Percentiles rank a stretch among this genome's conserved stretches.
phyloP scores from a whole-genome alignment of 768 basidiomycete genomes.

The Arthromyces matolae region DNA sequence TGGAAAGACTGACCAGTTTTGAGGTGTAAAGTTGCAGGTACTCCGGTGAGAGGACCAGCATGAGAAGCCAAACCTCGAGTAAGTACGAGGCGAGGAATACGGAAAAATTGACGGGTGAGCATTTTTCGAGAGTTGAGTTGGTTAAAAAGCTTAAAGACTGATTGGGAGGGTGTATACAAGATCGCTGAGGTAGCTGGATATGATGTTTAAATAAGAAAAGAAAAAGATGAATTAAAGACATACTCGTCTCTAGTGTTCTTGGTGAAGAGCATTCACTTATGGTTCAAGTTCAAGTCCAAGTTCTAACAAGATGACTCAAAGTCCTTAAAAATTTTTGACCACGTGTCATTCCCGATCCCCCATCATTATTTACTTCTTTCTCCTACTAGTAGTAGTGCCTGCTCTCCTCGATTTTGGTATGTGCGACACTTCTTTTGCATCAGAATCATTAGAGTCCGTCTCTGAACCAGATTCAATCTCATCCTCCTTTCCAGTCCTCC shows the following conservation, averaged over 20 bases:
- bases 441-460: constrained; percentile 45
- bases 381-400: constrained; percentile 26
- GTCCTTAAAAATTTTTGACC: no score
- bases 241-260: constrained; percentile 89
- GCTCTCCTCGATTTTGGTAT: constrained; percentile 59
- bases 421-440: constrained; percentile 42
- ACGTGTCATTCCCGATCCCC: no score
- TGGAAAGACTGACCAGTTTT: constrained; percentile 92
- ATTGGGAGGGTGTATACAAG: constrained; percentile 76
- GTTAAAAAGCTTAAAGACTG: constrained; percentile 26
- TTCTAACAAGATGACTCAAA: constrained; percentile 8
- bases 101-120: constrained; percentile 53
- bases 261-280: constrained; percentile 73
- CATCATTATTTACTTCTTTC: constrained; percentile 12
- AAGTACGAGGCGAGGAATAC: constrained; percentile 44
- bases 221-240: constrained; percentile 22
- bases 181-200: constrained; percentile 79
- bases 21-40: constrained; percentile 86
- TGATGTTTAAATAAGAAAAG: constrained; percentile 21
- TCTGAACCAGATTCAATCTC: constrained; percentile 35
- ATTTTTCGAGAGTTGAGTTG: constrained; percentile 35
- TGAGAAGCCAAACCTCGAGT: constrained; percentile 68
- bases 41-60: constrained; percentile 38
- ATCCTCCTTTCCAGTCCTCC: constrained; percentile 30
- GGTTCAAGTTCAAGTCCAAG: constrained; percentile 16